These are phyloP conservation scores for Astragalus glycyphyllos DNA, from an alignment of 306 rosid genomes.

Conservation along the genomic window DNA sequence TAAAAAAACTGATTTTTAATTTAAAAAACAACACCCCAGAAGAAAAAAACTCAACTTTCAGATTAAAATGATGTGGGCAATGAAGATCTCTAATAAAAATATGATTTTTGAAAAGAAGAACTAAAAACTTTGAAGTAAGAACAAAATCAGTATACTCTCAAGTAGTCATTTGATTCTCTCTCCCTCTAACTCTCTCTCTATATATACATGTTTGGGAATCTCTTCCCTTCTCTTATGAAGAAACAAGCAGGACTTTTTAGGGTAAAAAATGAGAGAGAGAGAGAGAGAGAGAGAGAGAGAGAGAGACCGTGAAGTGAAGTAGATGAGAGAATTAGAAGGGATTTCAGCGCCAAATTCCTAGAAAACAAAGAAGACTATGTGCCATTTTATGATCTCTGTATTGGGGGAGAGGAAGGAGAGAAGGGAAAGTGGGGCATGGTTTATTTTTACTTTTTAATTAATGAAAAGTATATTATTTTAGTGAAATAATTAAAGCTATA, in stretches of 20 bases:
- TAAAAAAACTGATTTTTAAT: not conserved
- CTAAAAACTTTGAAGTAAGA: slow-evolving; percentile 38
- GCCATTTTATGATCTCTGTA: slow-evolving; percentile 42
- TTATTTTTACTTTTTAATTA: too few relatives aligned
- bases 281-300: slow-evolving; percentile 38
- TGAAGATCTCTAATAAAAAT: slow-evolving; percentile 39
- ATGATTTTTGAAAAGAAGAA: slow-evolving; percentile 33
- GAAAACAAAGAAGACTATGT: slow-evolving; percentile 44
- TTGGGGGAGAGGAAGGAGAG: not conserved
- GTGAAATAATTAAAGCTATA: too few relatives aligned
- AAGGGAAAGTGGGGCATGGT: not conserved
- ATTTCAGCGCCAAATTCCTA: slow-evolving; percentile 47
- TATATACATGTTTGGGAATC: not conserved
- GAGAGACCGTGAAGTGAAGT: slow-evolving; percentile 21
- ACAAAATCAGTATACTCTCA: slow-evolving; percentile 41
- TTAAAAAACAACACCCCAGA: not conserved
- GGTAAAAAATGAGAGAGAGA: slow-evolving; percentile 48
- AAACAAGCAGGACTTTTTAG: slow-evolving; percentile 54
- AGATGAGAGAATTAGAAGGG: slow-evolving; percentile 40
- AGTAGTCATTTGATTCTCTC: slow-evolving; percentile 7
- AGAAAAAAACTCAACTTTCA: slow-evolving; percentile 16
- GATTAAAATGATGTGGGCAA: slow-evolving; percentile 11
- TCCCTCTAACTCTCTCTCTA: slow-evolving; percentile 24
- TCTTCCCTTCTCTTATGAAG: slow-evolving; percentile 50
- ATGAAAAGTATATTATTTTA: too few relatives aligned